phyloP scores from a whole-genome alignment of 805 yeast species.

The Danielia reshetovae region DNA sequence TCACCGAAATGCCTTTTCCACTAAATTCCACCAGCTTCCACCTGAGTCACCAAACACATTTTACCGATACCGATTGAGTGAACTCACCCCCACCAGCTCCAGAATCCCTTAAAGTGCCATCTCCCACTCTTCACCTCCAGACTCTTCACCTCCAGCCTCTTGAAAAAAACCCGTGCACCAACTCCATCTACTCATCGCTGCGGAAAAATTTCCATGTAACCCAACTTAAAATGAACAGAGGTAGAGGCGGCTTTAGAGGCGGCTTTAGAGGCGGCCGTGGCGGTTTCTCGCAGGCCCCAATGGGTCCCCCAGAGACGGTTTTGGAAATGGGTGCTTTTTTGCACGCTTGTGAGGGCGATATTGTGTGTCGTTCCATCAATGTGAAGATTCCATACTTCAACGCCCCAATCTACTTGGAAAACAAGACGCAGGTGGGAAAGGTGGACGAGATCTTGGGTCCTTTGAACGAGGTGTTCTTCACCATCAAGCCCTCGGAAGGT shows the following conservation, averaged over 20 bases:
- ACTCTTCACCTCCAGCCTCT: too few species aligned
- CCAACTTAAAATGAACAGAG: conserved; percentile 43
- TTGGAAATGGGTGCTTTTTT: conserved; percentile 91
- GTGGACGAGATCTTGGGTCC: conserved; percentile 99
- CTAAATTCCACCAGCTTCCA: too few species aligned
- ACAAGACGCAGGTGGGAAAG: conserved; percentile 94
- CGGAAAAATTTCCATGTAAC: conserved; percentile 12
- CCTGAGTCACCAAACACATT: too few species aligned
- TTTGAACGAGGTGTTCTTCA: conserved; percentile 94
- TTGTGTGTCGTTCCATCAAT: conserved; percentile 92
- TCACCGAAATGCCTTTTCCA: too few species aligned
- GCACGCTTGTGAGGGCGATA: conserved; percentile 95
- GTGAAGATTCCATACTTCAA: conserved; percentile 95
- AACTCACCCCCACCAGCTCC: too few species aligned
- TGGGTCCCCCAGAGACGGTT: conserved; percentile 94
- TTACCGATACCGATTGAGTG: too few species aligned
- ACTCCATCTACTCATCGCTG: conserved; percentile 14
- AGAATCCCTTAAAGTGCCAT: too few species aligned
- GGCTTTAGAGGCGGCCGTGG: conserved; percentile 68
- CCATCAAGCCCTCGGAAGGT: conserved; percentile 94
- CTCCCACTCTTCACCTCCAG: too few species aligned
- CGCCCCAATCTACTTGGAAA: conserved; percentile 96
- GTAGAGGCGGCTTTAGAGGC: conserved; percentile 65
- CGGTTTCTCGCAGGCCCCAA: conserved; percentile 67
- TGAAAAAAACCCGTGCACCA: conserved; percentile 15